Conservation (phyloP, 352 stramenopile species). For the Peronosclerospora sorghi region DNA sequence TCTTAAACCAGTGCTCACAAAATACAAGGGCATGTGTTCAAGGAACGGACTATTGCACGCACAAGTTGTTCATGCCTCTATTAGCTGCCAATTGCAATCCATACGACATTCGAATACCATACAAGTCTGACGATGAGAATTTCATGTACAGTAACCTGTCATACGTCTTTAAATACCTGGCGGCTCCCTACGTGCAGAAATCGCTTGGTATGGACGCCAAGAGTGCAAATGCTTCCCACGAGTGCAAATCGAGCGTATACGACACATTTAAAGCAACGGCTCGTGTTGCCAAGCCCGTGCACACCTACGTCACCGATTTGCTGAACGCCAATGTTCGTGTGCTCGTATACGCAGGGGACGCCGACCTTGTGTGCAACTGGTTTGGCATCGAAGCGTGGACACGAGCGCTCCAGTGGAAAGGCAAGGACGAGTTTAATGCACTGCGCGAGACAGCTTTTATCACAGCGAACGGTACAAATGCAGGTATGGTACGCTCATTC, state of each 20-base stretch:
- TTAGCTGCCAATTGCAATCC: slow-evolving; percentile 20
- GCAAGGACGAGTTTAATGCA: slow-evolving; percentile 13
- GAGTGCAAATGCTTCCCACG: too few relatives aligned
- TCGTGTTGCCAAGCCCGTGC: slow-evolving; percentile 52
- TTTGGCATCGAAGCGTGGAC: slow-evolving; percentile 25
- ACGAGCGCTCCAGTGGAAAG: slow-evolving; percentile 19
- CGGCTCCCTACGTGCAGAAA: slow-evolving; percentile 2
- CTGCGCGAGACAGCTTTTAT: slow-evolving; percentile 1
- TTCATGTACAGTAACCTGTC: slow-evolving; percentile 42
- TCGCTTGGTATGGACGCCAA: too few relatives aligned
- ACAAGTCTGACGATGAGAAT: slow-evolving; percentile 8
- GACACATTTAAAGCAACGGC: slow-evolving; percentile 83
- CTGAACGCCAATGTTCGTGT: slow-evolving; percentile 13
- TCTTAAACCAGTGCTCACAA: slow-evolving; percentile 12
- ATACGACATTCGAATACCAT: slow-evolving; percentile 50
- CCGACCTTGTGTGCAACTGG: slow-evolving; percentile 29
- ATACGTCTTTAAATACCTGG: slow-evolving; percentile 19
- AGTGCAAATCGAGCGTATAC: slow-evolving; percentile 49
- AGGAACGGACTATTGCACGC: slow-evolving; percentile 23
- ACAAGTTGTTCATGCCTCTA: slow-evolving; percentile 27
- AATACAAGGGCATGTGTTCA: slow-evolving; percentile 11
- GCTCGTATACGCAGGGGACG: slow-evolving; percentile 18
- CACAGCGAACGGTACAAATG: slow-evolving; percentile 3
- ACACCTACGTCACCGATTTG: slow-evolving; percentile 7
- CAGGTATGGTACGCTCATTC: slow-evolving; percentile 15